phyloP scores from a whole-genome alignment of 2,329 filamentous ascomycete species.

The Venturia oleaginea region DNA sequence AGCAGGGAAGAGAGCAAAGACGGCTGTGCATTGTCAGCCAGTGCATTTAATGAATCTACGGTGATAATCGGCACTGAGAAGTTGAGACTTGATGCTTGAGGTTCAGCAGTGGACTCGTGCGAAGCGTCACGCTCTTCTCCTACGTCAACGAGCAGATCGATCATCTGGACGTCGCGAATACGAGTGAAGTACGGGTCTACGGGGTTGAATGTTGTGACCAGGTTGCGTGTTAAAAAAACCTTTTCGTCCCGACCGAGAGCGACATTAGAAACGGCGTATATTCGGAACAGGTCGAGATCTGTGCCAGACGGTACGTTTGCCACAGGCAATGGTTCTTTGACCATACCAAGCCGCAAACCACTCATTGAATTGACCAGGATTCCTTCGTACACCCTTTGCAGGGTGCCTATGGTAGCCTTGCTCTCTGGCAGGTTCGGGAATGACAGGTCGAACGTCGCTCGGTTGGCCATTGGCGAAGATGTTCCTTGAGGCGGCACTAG shows the following conservation, averaged over 20 bases:
- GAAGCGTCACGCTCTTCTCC: background rate
- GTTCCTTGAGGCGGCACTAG: conserved; percentile 68
- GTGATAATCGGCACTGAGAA: conserved; percentile 13
- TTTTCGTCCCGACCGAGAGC: conserved; percentile 80
- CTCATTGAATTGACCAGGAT: conserved; percentile 52
- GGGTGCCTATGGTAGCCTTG: conserved; percentile 36
- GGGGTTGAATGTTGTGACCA: conserved; percentile 58
- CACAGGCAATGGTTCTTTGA: conserved; percentile 44
- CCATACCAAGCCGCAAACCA: conserved; percentile 55
- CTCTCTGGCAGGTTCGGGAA: conserved; percentile 50
- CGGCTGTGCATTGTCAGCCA: background rate
- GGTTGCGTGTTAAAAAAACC: conserved; percentile 67
- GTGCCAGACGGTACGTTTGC: conserved; percentile 13
- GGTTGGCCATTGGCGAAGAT: conserved; percentile 63
- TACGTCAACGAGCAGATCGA: conserved; percentile 64
- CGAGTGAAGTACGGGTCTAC: conserved; percentile 78
- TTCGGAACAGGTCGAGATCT: conserved; percentile 48
- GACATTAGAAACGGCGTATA: conserved; percentile 73
- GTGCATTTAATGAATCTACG: conserved; percentile 20
- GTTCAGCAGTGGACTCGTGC: background rate
- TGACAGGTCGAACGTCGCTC: conserved; percentile 61
- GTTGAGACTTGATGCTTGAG: conserved; percentile 1
- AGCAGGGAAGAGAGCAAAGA: conserved; percentile 27
- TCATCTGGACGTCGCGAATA: conserved; percentile 59
- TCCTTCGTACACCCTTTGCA: conserved; percentile 51